Percentiles rank a stretch among this genome's conserved stretches.
Evolutionary conservation across 352 stramenopile genomes (phyloP).

Genomic region (Pythium sp.): DNA sequence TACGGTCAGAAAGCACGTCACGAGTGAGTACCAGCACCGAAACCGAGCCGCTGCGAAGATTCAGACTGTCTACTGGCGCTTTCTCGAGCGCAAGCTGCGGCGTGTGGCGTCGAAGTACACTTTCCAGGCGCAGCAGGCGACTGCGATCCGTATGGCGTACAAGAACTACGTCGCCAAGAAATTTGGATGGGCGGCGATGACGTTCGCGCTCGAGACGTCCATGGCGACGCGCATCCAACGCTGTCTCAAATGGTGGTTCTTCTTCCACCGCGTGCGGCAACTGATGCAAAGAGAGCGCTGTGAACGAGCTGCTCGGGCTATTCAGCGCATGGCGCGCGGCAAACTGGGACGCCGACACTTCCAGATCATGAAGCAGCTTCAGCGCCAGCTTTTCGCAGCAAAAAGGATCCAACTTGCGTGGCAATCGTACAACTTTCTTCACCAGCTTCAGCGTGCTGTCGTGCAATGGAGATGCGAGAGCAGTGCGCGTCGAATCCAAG

Average conservation of each 20-base stretch:
- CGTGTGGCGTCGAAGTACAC: conserved; percentile 11
- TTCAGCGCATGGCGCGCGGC: conserved; percentile 30
- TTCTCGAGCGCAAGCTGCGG: conserved; percentile 24
- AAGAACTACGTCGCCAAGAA: conserved; percentile 61
- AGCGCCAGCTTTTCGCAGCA: not conserved
- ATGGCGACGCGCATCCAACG: conserved; percentile 46
- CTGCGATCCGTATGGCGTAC: conserved; percentile 45
- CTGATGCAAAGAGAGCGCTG: conserved; percentile 14
- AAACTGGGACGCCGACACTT: conserved; percentile 15
- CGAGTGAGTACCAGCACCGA: conserved; percentile 16
- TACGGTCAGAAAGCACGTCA: not conserved
- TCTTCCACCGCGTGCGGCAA: conserved; percentile 20
- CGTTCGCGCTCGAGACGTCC: conserved; percentile 31
- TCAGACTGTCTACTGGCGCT: conserved; percentile 36
- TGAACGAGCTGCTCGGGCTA: conserved; percentile 21
- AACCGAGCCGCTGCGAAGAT: conserved; percentile 36
- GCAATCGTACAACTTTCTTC: conserved; percentile 26
- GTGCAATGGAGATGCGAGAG: conserved; percentile 15
- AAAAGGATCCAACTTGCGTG: conserved; percentile 35
- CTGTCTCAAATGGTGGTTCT: conserved; percentile 26
- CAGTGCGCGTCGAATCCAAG: conserved; percentile 27
- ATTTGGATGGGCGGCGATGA: conserved; percentile 55
- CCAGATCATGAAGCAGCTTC: not conserved
- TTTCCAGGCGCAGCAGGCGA: conserved; percentile 22
- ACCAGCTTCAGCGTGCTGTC: conserved; percentile 9